These are phyloP conservation scores for Nyssa sinensis DNA, from an alignment of 148 eudicot genomes.

Conservation along the genomic window DNA sequence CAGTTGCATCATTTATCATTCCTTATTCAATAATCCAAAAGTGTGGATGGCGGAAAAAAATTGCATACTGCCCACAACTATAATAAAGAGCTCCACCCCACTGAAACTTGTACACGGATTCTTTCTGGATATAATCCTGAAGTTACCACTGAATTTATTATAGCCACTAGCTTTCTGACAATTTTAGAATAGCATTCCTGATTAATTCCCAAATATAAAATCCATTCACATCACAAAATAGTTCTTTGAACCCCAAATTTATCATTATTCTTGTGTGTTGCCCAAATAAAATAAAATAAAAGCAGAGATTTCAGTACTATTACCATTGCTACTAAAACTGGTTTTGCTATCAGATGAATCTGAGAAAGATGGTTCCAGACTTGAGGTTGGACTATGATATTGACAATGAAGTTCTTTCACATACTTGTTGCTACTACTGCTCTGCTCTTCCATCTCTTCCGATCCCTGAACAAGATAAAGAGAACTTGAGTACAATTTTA, in stretches of 20 bases:
- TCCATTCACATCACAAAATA: background rate
- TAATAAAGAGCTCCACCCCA: background rate
- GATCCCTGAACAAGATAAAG: constrained; percentile 36
- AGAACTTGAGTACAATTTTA: background rate
- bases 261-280: background rate
- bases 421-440: constrained; percentile 26
- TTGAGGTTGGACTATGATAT: constrained; percentile 26
- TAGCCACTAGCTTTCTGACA: background rate
- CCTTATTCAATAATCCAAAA: background rate
- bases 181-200: background rate
- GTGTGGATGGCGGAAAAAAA: background rate
- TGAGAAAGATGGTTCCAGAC: constrained; percentile 57
- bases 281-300: background rate
- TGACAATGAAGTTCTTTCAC: constrained; percentile 30
- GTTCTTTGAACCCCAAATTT: background rate
- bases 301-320: constrained; percentile 8
- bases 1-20: background rate
- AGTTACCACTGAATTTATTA: background rate
- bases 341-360: constrained; percentile 44
- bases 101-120: background rate
- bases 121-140: background rate
- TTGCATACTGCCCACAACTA: background rate
- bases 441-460: constrained; percentile 41
- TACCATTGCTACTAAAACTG: constrained; percentile 35
- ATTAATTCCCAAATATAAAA: background rate